Evolutionary conservation across 768 basidiomycete genomes (phyloP), one percentile per base, ranked within the genome.

Genomic region (Phanerochaete sordida): DNA sequence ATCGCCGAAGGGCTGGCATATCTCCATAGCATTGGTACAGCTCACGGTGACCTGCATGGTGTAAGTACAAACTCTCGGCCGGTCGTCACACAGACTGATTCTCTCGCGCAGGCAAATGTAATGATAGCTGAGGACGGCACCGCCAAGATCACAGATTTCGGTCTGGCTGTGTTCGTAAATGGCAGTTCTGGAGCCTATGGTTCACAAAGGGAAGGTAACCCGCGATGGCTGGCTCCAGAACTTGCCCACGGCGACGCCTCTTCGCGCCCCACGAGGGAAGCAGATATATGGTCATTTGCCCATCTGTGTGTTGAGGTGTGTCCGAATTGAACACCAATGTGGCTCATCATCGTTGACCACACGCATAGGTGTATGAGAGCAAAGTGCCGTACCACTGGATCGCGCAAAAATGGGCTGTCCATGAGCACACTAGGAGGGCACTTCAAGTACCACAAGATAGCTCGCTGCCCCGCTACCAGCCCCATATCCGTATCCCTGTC

Each of bases 21-120:
- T 21, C 27, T 50, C 1, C 49, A 50, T 30, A 26, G 4, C 1
- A 26, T 27, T 3, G 49, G 49, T 12, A 30, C 28, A 1, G 26
- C 27, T n/a, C 57, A 58, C 31, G 57, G 57, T 1, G 57, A 58
- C 49, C 30, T 58, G 1, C 57, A 46, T 3, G 57, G 57, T 7
- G 57, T 58, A 7, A 50, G 57, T 27, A 33, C 12, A n/a, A 31
- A 19, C n/a, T 16, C 49, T 24, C n/a, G 7, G 11, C 33, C 8
- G 4, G 13, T 23, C 4, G 27, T 24, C 7, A 11, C 48, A 8
- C 7, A 4, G 15, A 15, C 39, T 31, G 33, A 56, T 26, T 33
- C 21, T 28, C 15, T 26, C 5, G 27, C 4, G 13, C 7, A 57
- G 57, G 15, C 8, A 3, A 58, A 58, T 33, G 30, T 58, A 3